Evolutionary conservation across 441 rosid species (phyloP), one percentile per base, ranked within the genome.

Genomic region (Euphorbia schlechtendalii): DNA sequence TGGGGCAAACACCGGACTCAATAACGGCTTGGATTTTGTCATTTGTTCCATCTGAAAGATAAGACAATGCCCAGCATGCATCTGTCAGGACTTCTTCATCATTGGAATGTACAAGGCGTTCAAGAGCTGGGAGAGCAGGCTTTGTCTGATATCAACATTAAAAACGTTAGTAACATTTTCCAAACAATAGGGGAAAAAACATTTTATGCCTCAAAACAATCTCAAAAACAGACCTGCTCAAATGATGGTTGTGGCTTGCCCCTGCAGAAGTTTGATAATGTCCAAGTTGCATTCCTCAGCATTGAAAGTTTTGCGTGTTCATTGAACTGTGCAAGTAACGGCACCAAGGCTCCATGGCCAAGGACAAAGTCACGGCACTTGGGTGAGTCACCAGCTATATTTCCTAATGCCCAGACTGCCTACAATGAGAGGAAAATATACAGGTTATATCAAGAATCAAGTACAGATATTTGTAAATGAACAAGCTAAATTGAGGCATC

Each of bases 261-360:
- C 73, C 96, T 77, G 54, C 91, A 90, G 62, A 90, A 91, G 71
- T 85, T 88, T 1, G 94, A 88, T 28, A 91, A 80, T 17, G 92
- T 91, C 97, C 97, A 91, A 32, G 97, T 88, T 61, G 94, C 97
- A 82, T 88, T 91, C 74, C 90, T 85, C 59, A 86, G 79, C 92
- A 88, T 86, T 2, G 97, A 87, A 58, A 87, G 83, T 69, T 89
- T 86, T n/a, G 92, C 84, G 67, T 84, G 84, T 67, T 85, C 92
- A 72, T 81, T 89, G 67, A 91, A 69, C 73, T 84, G 95, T 10
- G 81, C 75, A 45, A 87, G 74, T 70, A 91, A 67, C 7, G 89
- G 89, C 30, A 64, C 59, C 73, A 91, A 63, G 25, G 95, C 92
- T n/a, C 90, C 89, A 73, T 71, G 69, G 2, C 74, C 70, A 73